Conservation (phyloP, 306 rosid species). For the Styphnolobium japonicum region DNA sequence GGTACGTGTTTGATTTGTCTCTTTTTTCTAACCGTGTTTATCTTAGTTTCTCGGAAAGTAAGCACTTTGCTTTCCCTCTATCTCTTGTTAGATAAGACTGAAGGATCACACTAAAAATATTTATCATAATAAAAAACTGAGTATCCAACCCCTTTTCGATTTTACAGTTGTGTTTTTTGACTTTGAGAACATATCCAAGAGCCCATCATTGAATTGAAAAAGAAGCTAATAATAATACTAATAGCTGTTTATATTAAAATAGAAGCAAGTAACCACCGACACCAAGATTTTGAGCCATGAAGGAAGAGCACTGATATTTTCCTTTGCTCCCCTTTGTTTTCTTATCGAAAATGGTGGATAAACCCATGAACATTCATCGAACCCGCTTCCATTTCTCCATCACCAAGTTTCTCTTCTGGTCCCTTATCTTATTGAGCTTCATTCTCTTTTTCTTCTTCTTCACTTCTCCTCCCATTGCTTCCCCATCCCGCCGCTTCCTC, state of each 20-base stretch:
- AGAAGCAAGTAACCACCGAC: neutral
- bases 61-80: too few species aligned
- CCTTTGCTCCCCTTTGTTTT: neutral
- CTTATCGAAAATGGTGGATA: neutral
- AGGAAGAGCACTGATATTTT: neutral
- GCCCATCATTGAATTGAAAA: too few species aligned
- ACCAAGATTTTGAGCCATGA: neutral
- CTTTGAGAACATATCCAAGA: too few species aligned
- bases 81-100: too few species aligned
- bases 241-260: neutral
- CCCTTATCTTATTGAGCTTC: neutral
- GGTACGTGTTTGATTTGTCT: neutral
- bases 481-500: constrained; percentile 25
- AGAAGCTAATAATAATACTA: too few species aligned
- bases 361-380: constrained; percentile 16
- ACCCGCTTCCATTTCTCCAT: constrained; percentile 27
- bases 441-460: constrained; percentile 5
- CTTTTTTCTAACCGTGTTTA: neutral
- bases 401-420: constrained; percentile 22
- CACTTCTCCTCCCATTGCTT: neutral
- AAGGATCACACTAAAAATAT: too few species aligned
- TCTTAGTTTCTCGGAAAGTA: neutral
- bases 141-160: too few species aligned
- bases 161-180: too few species aligned
- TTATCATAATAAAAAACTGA: too few species aligned